These are phyloP conservation scores for Phyllosticta paracitricarpa DNA, from an alignment of 2,329 filamentous ascomycete genomes.

Conservation along the genomic window DNA sequence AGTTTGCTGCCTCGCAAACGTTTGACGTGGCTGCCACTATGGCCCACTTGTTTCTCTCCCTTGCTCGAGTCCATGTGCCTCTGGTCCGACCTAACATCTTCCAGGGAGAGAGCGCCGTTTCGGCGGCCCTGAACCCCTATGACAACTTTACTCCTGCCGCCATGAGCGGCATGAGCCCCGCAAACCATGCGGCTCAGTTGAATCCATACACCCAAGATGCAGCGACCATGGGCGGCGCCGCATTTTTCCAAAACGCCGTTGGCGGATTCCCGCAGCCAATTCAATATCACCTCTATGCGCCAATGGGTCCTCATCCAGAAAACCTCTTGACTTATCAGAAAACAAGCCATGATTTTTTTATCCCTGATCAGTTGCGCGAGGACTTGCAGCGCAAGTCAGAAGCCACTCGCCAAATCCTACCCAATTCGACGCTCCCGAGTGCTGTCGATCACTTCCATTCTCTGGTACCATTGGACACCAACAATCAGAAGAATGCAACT, in stretches of 20 bases:
- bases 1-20: neutral
- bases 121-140: constrained; percentile 26
- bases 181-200: constrained; percentile 31
- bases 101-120: constrained; percentile 24
- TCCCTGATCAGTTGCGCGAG: constrained; percentile 76
- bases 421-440: constrained; percentile 65
- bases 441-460: constrained; percentile 83
- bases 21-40: neutral
- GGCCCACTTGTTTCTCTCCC: neutral
- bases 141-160: constrained; percentile 34
- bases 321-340: constrained; percentile 78
- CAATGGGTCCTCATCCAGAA: constrained; percentile 70
- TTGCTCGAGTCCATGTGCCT: neutral
- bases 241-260: constrained; percentile 54
- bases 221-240: constrained; percentile 46
- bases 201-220: constrained; percentile 70
- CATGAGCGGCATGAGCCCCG: constrained; percentile 24
- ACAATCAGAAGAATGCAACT: constrained; percentile 63
- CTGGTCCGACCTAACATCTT: constrained; percentile 1
- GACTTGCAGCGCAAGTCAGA: constrained; percentile 84
- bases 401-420: constrained; percentile 73
- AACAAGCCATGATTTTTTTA: constrained; percentile 81
- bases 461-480: constrained; percentile 77
- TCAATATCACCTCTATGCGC: constrained; percentile 89
- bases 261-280: constrained; percentile 45